Conservation (phyloP, 2,329 filamentous ascomycete genomes). For the Colletotrichum sojae region DNA sequence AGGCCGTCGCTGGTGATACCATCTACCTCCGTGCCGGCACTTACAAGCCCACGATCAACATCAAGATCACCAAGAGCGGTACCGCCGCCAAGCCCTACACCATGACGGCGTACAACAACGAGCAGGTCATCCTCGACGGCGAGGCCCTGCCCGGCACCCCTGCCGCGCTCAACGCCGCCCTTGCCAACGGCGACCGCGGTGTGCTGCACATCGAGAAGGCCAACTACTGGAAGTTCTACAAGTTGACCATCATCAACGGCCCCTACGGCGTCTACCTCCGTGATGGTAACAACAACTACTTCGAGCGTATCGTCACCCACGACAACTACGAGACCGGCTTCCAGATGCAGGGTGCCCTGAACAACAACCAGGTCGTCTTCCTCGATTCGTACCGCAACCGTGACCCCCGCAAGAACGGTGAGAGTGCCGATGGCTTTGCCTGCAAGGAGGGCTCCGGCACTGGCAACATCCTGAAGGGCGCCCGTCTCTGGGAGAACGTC, state of each 20-base stretch:
- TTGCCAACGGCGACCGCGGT: slow-evolving; percentile 59
- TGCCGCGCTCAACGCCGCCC: slow-evolving; percentile 53
- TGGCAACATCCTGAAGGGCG: slow-evolving; percentile 60
- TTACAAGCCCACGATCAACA: slow-evolving; percentile 61
- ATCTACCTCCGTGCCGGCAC: slow-evolving; percentile 51
- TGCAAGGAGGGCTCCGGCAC: slow-evolving; percentile 62
- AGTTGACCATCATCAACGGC: slow-evolving; percentile 54
- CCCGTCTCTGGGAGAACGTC: slow-evolving; percentile 65
- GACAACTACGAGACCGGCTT: slow-evolving; percentile 57
- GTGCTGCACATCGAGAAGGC: slow-evolving; percentile 62
- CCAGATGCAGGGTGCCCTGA: slow-evolving; percentile 50
- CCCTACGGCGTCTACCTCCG: slow-evolving; percentile 55
- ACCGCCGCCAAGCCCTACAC: slow-evolving; percentile 57
- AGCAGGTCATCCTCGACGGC: slow-evolving; percentile 62
- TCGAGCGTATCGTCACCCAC: slow-evolving; percentile 53
- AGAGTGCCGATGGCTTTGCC: slow-evolving; percentile 64
- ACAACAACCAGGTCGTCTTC: slow-evolving; percentile 57
- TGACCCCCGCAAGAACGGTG: slow-evolving; percentile 65
- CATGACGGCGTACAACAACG: slow-evolving; percentile 57
- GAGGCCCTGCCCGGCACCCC: slow-evolving; percentile 58
- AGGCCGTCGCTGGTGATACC: slow-evolving; percentile 60
- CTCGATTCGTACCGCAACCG: slow-evolving; percentile 61
- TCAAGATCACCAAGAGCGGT: slow-evolving; percentile 62
- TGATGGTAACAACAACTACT: slow-evolving; percentile 54
- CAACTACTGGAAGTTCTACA: slow-evolving; percentile 54